phyloP scores from a whole-genome alignment of 2,329 filamentous ascomycete species.

The Aureobasidium sp. region DNA sequence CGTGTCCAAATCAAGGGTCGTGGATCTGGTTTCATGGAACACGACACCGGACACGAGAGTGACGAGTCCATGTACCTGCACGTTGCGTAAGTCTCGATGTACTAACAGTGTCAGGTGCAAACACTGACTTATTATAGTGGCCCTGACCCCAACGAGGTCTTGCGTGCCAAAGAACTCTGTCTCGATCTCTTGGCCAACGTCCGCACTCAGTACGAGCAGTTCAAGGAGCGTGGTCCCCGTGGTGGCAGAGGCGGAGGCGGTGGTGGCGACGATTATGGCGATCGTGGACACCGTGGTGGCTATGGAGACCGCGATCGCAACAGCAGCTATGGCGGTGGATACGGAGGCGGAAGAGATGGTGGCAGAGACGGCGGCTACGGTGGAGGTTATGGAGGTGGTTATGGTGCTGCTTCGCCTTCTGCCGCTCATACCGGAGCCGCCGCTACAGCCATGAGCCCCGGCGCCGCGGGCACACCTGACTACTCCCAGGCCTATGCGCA shows the following conservation, averaged over 20 bases:
- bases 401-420: conserved; percentile 22
- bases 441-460: conserved; percentile 23
- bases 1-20: conserved; percentile 97
- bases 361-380: conserved; percentile 18
- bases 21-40: conserved; percentile 89
- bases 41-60: conserved; percentile 78
- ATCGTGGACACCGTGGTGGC: conserved; percentile 32
- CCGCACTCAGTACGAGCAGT: conserved; percentile 77
- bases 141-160: conserved; percentile 78
- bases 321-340: conserved; percentile 19
- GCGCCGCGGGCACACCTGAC: conserved; percentile 40
- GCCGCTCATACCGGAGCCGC: conserved; percentile 23
- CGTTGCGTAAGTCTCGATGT: conserved; percentile 63
- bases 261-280: conserved; percentile 35
- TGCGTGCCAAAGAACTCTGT: conserved; percentile 80
- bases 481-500: conserved; percentile 76
- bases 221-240: conserved; percentile 63
- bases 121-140: conserved; percentile 49
- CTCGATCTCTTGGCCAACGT: conserved; percentile 83
- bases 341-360: conserved; percentile 27
- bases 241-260: conserved; percentile 34
- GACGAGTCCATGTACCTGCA: conserved; percentile 97
- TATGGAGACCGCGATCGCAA: conserved; percentile 32
- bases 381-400: conserved; percentile 16
- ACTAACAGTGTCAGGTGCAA: not conserved